These are phyloP conservation scores for Mediolabrus comicus DNA, from an alignment of 108 stramenopile genomes.

Conservation along the genomic window DNA sequence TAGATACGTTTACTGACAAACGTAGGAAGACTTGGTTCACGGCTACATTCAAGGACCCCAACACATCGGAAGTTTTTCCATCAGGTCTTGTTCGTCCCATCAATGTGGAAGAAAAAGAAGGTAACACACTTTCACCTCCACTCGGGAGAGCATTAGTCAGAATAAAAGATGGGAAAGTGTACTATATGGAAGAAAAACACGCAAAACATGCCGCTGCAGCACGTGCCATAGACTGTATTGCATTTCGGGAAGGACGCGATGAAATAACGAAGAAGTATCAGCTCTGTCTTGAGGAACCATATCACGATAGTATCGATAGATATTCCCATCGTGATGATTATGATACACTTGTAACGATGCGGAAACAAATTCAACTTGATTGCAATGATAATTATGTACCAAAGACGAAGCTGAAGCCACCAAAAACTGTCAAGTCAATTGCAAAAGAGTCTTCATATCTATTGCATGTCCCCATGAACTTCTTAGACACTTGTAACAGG, in stretches of 20 bases:
- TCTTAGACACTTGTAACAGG: background rate
- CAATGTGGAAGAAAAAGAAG: background rate
- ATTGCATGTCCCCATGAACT: background rate
- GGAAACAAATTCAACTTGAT: no score
- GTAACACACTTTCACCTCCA: background rate
- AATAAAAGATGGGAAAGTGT: conserved; percentile 30
- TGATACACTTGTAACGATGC: background rate
- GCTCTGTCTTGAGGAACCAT: conserved; percentile 40
- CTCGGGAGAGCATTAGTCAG: conserved; percentile 11
- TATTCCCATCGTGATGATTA: conserved; percentile 8
- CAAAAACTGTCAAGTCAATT: background rate
- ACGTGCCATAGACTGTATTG: conserved; percentile 37
- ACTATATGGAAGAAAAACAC: conserved; percentile 8
- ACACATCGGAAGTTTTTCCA: conserved; percentile 19
- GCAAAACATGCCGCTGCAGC: conserved; percentile 44
- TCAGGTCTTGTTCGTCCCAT: conserved; percentile 23
- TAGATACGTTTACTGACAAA: background rate
- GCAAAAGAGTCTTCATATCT: background rate
- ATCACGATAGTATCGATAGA: background rate
- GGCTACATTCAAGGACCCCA: conserved; percentile 18
- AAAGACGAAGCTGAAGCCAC: background rate
- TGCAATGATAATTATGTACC: background rate
- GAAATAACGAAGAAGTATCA: background rate
- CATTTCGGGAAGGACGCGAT: conserved; percentile 12
- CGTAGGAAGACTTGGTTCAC: conserved; percentile 19